Conservation (phyloP, 1,284 basidiomycete genomes). For the Paramarasmius palmivorus region DNA sequence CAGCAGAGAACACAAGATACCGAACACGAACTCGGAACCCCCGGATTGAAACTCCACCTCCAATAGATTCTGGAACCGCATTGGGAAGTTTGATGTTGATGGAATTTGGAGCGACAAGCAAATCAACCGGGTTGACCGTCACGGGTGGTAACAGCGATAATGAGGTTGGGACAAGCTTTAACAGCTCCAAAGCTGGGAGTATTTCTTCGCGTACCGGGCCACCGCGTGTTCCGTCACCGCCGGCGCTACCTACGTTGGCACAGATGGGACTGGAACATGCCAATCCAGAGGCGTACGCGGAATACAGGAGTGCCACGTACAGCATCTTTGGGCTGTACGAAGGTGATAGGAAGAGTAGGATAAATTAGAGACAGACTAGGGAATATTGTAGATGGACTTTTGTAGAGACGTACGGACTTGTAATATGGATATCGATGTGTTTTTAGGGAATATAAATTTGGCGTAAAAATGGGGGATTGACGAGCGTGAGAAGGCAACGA, state of each 20-base stretch:
- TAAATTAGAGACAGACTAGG: slow-evolving; percentile 21
- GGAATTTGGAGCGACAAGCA: slow-evolving; percentile 43
- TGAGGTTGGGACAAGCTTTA: slow-evolving; percentile 15
- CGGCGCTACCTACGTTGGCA: slow-evolving; percentile 67
- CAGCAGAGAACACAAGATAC: slow-evolving; percentile 31
- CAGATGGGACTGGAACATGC: slow-evolving; percentile 73
- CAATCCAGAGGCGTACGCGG: slow-evolving; percentile 58
- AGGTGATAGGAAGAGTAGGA: slow-evolving; percentile 57
- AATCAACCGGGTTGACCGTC: slow-evolving; percentile 32
- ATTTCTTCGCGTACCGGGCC: slow-evolving; percentile 51
- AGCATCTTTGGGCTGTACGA: slow-evolving; percentile 78
- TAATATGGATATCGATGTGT: background rate
- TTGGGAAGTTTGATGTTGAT: slow-evolving; percentile 63
- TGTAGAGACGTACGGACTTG: background rate
- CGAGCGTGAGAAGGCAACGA: too few species aligned
- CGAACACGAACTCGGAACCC: slow-evolving; percentile 20
- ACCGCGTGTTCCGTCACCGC: slow-evolving; percentile 77
- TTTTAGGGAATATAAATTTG: too few species aligned
- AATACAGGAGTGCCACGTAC: slow-evolving; percentile 78
- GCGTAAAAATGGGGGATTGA: too few species aligned
- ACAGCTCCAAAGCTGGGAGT: slow-evolving; percentile 9
- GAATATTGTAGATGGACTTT: slow-evolving; percentile 1
- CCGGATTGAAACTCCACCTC: slow-evolving; percentile 25
- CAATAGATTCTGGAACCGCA: slow-evolving; percentile 43
- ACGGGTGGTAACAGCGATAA: too few species aligned